These are phyloP conservation scores for Cladosporium sp. DNA, from an alignment of 2,329 filamentous ascomycete genomes.

Conservation along the genomic window DNA sequence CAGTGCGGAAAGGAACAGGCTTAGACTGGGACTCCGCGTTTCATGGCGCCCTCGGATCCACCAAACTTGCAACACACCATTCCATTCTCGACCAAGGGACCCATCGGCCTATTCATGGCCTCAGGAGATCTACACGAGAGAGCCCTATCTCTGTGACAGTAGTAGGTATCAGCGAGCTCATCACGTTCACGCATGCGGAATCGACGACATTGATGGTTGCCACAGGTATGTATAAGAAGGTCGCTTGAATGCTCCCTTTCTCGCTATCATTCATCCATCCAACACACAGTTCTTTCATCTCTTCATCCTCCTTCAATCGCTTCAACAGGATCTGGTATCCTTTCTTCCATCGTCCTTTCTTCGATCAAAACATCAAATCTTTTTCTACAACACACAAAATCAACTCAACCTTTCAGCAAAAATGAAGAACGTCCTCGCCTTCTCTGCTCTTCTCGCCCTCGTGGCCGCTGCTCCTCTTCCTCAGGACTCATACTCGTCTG, in stretches of 20 bases:
- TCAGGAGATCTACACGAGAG: neutral
- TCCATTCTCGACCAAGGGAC: neutral
- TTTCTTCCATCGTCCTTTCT: constrained; percentile 4
- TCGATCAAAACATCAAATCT: neutral
- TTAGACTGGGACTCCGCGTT: constrained; percentile 14
- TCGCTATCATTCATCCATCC: constrained; percentile 2
- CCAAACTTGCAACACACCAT: constrained; percentile 12
- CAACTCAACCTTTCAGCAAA: constrained; percentile 4
- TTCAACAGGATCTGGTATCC: constrained; percentile 22
- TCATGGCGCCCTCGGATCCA: constrained; percentile 8
- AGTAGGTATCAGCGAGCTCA: constrained; percentile 9
- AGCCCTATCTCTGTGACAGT: constrained; percentile 4
- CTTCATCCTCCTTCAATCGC: constrained; percentile 13
- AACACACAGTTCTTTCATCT: constrained; percentile 15
- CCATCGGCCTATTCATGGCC: neutral
- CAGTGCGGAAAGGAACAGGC: neutral
- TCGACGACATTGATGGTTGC: constrained; percentile 1
- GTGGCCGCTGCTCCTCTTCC: constrained; percentile 19
- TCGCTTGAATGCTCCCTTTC: neutral
- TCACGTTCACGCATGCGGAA: neutral
- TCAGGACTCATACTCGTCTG: constrained; percentile 13
- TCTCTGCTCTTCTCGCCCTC: constrained; percentile 21
- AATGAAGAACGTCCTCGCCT: constrained; percentile 21
- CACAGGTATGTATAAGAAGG: constrained; percentile 19
- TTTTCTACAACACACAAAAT: neutral